Evolutionary conservation across 2,329 filamentous ascomycete species (phyloP), one percentile per base, ranked within the genome.

Genomic region (Myriosclerotinia duriaeana): DNA sequence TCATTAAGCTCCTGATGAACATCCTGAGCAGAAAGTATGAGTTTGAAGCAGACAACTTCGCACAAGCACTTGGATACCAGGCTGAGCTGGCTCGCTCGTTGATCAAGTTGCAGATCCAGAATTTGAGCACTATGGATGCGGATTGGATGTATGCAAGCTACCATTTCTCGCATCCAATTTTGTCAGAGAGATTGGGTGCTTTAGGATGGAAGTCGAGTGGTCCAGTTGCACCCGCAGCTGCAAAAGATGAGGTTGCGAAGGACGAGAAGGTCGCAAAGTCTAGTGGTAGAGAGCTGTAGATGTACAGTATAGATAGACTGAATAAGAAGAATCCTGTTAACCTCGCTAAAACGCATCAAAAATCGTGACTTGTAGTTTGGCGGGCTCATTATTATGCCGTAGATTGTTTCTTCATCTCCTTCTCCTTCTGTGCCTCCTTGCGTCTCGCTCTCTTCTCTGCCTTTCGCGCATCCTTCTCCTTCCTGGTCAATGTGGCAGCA

Each of bases 121-220:
- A 99, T 77, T 84, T 99, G 72, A 96, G 92, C 79, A 96, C 92
- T 69, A 98, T 99, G 94, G 95, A 99, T 75, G 95, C 95, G 38
- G 96, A 99, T 80, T 96, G 91, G 90, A 88, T 97, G 85, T 99
- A 96, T 79, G 95, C 95, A 64, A 96, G 90, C 80, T 99, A 98
- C 83, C 93, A 99, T 81, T 97, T 96, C 84, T 97, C 94, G 34
- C 95, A 99, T 80, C 95, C 95, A 0, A 97, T 98, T 72, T 83
- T 99, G 72, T 91, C 93, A 1, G 96, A 99, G 84, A 88, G 95
- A 74, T 84, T 99, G 74, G 92, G 91, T 78, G 95, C 94, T 1
- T 85, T 99, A 68, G 89, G 91, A 71, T 99, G 94, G 93, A 85
- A 85, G 75, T 78, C 82, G 26, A 79, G 80, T 65, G 69, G 65